Percentiles rank a stretch among this genome's conserved stretches.
Evolutionary conservation across 2,329 filamentous ascomycete genomes (phyloP).

Genomic region (Colletotrichum theobromicola): DNA sequence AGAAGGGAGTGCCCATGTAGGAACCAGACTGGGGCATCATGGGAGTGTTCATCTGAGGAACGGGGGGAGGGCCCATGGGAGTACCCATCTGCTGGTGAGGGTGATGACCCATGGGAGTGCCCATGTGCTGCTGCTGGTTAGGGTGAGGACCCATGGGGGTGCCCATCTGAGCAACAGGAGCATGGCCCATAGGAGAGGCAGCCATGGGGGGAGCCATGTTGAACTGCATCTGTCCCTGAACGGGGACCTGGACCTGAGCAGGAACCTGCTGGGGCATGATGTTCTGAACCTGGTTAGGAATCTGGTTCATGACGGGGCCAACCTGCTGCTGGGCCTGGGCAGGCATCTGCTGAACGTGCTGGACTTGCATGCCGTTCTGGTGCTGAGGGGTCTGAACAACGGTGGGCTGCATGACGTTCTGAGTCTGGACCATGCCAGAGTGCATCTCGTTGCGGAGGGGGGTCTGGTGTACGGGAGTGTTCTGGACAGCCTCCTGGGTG

Average conservation of each 20-base stretch:
- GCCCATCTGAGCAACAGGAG: background rate
- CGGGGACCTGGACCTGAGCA: background rate
- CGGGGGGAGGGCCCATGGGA: background rate
- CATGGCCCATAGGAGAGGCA: background rate
- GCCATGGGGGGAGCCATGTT: background rate
- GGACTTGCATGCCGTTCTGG: background rate
- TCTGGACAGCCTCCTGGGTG: background rate
- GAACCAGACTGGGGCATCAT: constrained; percentile 4
- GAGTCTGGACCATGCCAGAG: background rate
- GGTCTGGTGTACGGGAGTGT: background rate
- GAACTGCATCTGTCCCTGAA: constrained; percentile 2
- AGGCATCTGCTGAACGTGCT: background rate
- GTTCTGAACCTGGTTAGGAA: background rate
- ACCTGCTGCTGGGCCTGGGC: background rate
- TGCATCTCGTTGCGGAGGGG: background rate
- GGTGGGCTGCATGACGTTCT: background rate
- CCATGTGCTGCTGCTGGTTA: background rate
- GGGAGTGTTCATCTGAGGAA: constrained; percentile 5
- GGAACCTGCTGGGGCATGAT: background rate
- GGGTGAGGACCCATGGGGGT: constrained; percentile 3
- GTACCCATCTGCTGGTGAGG: background rate
- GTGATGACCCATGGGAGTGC: background rate
- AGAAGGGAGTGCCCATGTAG: background rate
- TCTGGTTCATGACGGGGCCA: background rate
- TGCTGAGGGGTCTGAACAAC: background rate